Evolutionary conservation across 2,329 filamentous ascomycete genomes (phyloP).

Genomic region (Aspergillus hortae): DNA sequence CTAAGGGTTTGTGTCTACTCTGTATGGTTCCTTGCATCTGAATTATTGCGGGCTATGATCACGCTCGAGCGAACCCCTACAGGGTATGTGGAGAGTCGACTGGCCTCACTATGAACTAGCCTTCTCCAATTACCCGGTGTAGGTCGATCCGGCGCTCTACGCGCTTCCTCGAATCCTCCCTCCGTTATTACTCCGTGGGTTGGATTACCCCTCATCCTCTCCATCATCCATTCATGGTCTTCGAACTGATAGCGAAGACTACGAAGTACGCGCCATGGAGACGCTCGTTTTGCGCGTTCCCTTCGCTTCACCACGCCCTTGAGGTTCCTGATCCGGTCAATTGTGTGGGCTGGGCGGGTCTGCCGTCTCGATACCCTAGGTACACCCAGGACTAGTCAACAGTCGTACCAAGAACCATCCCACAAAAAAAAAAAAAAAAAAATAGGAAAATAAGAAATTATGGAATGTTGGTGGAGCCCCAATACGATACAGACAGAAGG

Average conservation of each 20-base stretch:
- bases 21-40: too few relatives aligned
- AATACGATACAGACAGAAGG: neutral
- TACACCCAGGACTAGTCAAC: neutral
- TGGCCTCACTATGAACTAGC: too few relatives aligned
- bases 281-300: neutral
- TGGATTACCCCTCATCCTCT: too few relatives aligned
- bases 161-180: neutral
- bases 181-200: neutral
- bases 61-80: too few relatives aligned
- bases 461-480: neutral
- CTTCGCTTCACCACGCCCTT: neutral
- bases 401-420: neutral
- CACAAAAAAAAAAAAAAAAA: slow-evolving; percentile 1
- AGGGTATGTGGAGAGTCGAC: too few relatives aligned
- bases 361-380: neutral
- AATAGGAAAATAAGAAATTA: neutral
- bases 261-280: too few relatives aligned
- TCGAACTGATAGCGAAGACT: too few relatives aligned
- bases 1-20: too few relatives aligned
- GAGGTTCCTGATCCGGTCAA: slow-evolving; percentile 4
- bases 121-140: too few relatives aligned
- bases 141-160: slow-evolving; percentile 2
- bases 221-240: too few relatives aligned
- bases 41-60: too few relatives aligned
- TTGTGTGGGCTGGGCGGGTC: neutral